Evolutionary conservation across 768 basidiomycete genomes (phyloP).

Genomic region (Suillus placidus): DNA sequence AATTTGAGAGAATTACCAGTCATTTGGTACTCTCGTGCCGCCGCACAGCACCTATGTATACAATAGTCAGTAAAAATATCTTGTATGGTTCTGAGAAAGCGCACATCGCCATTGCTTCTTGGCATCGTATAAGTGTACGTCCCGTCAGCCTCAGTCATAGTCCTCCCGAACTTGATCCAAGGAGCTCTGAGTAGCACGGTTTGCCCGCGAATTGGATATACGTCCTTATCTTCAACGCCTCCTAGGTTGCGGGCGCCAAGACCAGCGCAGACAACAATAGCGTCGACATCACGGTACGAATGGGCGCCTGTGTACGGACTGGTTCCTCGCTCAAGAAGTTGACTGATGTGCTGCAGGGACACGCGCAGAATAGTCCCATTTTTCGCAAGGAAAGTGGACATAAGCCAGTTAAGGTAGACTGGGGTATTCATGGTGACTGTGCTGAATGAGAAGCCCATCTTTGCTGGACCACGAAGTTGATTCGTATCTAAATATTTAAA

Average conservation of each 20-base stretch:
- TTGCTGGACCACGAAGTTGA: slow-evolving; percentile 42
- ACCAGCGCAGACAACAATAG: slow-evolving; percentile 71
- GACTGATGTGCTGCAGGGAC: slow-evolving; percentile 66
- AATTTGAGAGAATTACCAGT: slow-evolving; percentile 49
- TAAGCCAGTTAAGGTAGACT: slow-evolving; percentile 64
- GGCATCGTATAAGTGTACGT: slow-evolving; percentile 41
- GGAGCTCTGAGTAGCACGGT: slow-evolving; percentile 47
- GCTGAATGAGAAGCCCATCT: slow-evolving; percentile 59
- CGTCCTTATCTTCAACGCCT: slow-evolving; percentile 51
- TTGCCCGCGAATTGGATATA: slow-evolving; percentile 52
- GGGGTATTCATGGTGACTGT: slow-evolving; percentile 72
- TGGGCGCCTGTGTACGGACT: slow-evolving; percentile 13
- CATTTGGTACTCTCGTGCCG: slow-evolving; percentile 57
- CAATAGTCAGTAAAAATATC: background rate
- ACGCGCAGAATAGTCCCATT: slow-evolving; percentile 68
- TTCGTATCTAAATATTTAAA: slow-evolving; percentile 41
- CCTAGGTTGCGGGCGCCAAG: slow-evolving; percentile 57
- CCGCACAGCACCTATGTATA: slow-evolving; percentile 56
- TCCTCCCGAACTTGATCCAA: slow-evolving; percentile 47
- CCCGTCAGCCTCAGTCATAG: slow-evolving; percentile 34
- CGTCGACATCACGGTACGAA: slow-evolving; percentile 37
- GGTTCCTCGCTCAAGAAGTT: slow-evolving; percentile 40
- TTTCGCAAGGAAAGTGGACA: slow-evolving; percentile 53
- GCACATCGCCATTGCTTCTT: slow-evolving; percentile 41
- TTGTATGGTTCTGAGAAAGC: slow-evolving; percentile 18